Evolutionary conservation across 2,329 filamentous ascomycete genomes (phyloP), one percentile per base, ranked within the genome.

Genomic region (Elsinoe ampelina): DNA sequence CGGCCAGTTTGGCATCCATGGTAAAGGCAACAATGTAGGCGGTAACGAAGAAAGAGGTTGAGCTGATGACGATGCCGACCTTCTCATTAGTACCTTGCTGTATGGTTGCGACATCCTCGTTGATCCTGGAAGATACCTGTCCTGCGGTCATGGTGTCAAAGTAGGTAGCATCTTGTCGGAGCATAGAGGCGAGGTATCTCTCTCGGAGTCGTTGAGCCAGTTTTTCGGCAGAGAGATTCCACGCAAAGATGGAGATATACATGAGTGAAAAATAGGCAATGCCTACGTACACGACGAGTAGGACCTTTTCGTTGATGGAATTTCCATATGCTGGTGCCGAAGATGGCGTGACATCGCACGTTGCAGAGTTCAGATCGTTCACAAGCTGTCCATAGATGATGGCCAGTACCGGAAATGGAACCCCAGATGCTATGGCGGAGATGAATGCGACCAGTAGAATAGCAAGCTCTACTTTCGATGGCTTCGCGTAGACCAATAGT

Each of bases 71-170:
- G 34, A 86, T 79, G 54, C 84, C 84, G 13, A 86, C 83, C 66
- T 88, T 88, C 68, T 87, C 85, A 1, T 81, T 83, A 0, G 84
- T 86, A 12, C 85, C 85, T 0, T 79, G 77, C 63, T 85, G 84
- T 54, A 88, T 81, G 1, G 80, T 78, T 58, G 83, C 79, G 34
- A 87, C 83, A 63, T 87, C 84, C 55, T 76, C 75, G 64, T 83
- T 83, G 42, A 88, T 76, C 15, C 84, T 75, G 7, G 81, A 80
- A 1, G 80, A 77, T 11, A 86, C 78, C 66, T 86, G 81, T 13
- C 83, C 83, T 0, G 82, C 76, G 47, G 80, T 77, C 8, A 83
- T 73, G 12, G 75, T 76, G 63, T 86, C 83, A 64, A 86, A 85
- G 65, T 80, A 86, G 12, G 80, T 72, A 0, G 82, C 77, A 57